Evolutionary conservation across 176 grass and related monocot species (phyloP).

Genomic region (Carex kokanica): DNA sequence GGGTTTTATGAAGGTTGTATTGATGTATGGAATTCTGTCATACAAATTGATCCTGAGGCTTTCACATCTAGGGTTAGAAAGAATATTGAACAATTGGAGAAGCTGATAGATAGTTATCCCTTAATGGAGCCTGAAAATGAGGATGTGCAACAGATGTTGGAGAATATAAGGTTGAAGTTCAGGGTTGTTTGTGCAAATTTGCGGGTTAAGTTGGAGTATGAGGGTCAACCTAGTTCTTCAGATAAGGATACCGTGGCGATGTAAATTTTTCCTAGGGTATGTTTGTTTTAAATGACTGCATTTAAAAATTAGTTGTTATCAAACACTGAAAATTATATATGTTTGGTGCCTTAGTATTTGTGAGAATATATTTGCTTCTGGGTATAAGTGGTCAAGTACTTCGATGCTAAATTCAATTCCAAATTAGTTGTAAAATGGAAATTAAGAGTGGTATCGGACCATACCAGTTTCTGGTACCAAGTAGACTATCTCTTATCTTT

Average conservation of each 20-base stretch:
- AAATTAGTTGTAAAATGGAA: not conserved
- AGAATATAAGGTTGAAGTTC: slow-evolving; percentile 67
- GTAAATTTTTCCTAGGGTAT: not conserved
- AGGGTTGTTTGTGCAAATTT: slow-evolving; percentile 60
- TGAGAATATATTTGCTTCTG: not conserved
- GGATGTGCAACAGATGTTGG: slow-evolving; percentile 51
- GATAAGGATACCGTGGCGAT: slow-evolving; percentile 45
- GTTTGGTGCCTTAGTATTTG: not conserved
- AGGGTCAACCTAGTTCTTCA: slow-evolving; percentile 42
- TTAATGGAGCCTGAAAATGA: slow-evolving; percentile 61
- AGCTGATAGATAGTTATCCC: slow-evolving; percentile 46
- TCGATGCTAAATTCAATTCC: not conserved
- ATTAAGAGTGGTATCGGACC: not conserved
- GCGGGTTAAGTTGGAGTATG: slow-evolving; percentile 57
- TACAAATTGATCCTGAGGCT: slow-evolving; percentile 33
- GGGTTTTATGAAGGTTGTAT: slow-evolving; percentile 77
- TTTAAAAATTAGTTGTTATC: not conserved
- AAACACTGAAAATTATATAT: not conserved
- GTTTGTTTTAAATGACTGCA: not conserved
- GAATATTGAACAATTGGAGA: slow-evolving; percentile 53
- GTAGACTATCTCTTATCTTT: not conserved
- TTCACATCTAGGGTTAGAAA: slow-evolving; percentile 58
- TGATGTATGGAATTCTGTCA: slow-evolving; percentile 55
- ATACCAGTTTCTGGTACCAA: not conserved
- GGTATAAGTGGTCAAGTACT: not conserved